A percentile compares a stretch with the other conserved stretches of the same genome.
phyloP scores from a whole-genome alignment of 345 rosid species.

The Mercurialis annua region DNA sequence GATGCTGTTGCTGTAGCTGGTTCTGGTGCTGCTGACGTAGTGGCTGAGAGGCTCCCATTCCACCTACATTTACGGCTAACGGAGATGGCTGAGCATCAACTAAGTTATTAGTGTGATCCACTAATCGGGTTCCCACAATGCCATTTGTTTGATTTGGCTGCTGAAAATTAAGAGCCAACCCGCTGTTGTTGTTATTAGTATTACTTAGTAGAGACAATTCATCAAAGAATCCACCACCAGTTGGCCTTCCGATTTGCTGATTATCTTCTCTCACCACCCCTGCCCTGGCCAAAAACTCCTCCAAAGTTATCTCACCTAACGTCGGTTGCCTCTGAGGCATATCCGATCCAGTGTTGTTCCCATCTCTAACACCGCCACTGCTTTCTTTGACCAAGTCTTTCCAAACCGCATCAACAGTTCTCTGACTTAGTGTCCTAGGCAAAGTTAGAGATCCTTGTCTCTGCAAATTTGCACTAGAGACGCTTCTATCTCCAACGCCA shows the following conservation, averaged over 20 bases:
- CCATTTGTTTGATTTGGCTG: slow-evolving; percentile 50
- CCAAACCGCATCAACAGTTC: slow-evolving; percentile 36
- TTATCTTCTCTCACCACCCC: slow-evolving; percentile 33
- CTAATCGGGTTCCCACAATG: slow-evolving; percentile 28
- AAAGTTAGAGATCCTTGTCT: slow-evolving; percentile 37
- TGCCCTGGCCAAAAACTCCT: slow-evolving; percentile 31
- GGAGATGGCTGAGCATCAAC: slow-evolving; percentile 43
- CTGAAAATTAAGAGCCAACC: slow-evolving; percentile 53
- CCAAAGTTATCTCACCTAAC: slow-evolving; percentile 35
- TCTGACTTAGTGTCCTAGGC: slow-evolving; percentile 36
- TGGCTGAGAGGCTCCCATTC: slow-evolving; percentile 37
- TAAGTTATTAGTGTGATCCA: slow-evolving; percentile 26
- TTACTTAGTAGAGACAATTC: slow-evolving; percentile 24
- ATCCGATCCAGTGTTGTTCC: slow-evolving; percentile 31
- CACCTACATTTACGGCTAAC: slow-evolving; percentile 44
- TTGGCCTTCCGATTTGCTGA: slow-evolving; percentile 32
- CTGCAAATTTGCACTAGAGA: slow-evolving; percentile 57
- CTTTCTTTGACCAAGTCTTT: slow-evolving; percentile 26
- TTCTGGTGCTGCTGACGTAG: slow-evolving; percentile 20
- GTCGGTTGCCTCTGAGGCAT: slow-evolving; percentile 41
- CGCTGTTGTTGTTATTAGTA: slow-evolving; percentile 28
- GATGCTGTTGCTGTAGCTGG: slow-evolving; percentile 28
- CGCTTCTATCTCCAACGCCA: slow-evolving; percentile 14
- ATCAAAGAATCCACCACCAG: slow-evolving; percentile 46
- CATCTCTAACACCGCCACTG: slow-evolving; percentile 23